Evolutionary conservation across 2,329 filamentous ascomycete species (phyloP).

Genomic region (Daldinia sp.): DNA sequence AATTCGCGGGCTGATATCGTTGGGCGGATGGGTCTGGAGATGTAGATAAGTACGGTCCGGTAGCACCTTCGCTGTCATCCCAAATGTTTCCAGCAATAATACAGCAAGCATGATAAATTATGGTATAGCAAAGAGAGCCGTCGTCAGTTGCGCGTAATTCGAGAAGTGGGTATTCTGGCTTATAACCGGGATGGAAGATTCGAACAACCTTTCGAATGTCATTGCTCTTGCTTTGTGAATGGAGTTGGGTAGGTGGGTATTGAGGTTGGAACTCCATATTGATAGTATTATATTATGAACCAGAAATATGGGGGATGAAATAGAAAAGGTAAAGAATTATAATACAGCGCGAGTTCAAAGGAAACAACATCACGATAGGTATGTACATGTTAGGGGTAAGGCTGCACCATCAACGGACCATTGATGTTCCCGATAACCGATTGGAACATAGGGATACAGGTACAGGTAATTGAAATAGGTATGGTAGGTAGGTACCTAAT

Average conservation of each 20-base stretch:
- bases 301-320: too few relatives aligned
- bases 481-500: too few relatives aligned
- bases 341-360: too few relatives aligned
- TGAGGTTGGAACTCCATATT: too few relatives aligned
- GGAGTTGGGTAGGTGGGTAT: neutral
- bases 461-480: too few relatives aligned
- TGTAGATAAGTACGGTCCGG: neutral
- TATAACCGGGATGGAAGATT: neutral
- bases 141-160: neutral
- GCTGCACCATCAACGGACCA: too few relatives aligned
- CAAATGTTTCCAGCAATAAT: neutral
- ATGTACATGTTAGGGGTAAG: too few relatives aligned
- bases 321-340: neutral
- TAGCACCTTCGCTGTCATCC: neutral
- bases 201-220: neutral
- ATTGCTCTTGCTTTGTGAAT: neutral
- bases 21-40: neutral
- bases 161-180: neutral
- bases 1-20: neutral
- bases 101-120: neutral
- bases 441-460: too few relatives aligned
- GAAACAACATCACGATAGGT: too few relatives aligned
- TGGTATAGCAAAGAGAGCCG: neutral
- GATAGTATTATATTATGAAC: too few relatives aligned
- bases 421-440: too few relatives aligned